A percentile compares a stretch with the other conserved stretches of the same genome.
phyloP scores from a whole-genome alignment of 805 yeast species.

The Barnettozyma californica region DNA sequence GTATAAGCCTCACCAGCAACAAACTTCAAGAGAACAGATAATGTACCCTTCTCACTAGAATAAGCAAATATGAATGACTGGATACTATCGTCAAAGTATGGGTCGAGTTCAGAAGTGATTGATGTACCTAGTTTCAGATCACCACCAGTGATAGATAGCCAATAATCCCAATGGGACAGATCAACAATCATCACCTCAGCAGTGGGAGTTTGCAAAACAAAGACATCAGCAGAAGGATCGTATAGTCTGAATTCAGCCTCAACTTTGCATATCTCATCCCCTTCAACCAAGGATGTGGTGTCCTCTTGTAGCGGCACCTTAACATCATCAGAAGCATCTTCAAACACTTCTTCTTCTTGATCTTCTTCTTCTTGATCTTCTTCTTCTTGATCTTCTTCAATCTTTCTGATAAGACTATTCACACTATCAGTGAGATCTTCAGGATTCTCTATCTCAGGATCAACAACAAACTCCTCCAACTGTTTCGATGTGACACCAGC shows the following conservation, averaged over 20 bases:
- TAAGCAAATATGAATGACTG: conserved; percentile 64
- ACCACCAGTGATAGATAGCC: conserved; percentile 40
- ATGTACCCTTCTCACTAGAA: conserved; percentile 29
- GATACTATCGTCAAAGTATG: conserved; percentile 56
- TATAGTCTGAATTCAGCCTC: conserved; percentile 44
- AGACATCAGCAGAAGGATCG: conserved; percentile 46
- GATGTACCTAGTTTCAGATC: conserved; percentile 33
- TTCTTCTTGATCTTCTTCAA: conserved; percentile 14
- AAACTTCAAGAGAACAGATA: conserved; percentile 65
- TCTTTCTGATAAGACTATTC: conserved; percentile 1
- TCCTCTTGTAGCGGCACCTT: not conserved
- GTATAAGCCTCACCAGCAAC: conserved; percentile 32
- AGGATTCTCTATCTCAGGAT: conserved; percentile 18
- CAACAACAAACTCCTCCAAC: conserved; percentile 52
- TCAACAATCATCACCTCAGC: conserved; percentile 35
- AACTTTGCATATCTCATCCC: conserved; percentile 18
- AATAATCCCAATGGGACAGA: conserved; percentile 45
- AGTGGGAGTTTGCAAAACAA: conserved; percentile 27
- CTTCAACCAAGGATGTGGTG: conserved; percentile 19
- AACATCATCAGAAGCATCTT: conserved; percentile 24
- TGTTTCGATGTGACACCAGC: conserved; percentile 39
- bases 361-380: conserved; percentile 22
- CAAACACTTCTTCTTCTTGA: conserved; percentile 27
- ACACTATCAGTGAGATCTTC: conserved; percentile 10
- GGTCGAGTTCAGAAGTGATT: conserved; percentile 49